A percentile compares a stretch with the other conserved stretches of the same genome.
phyloP scores from a whole-genome alignment of 2,329 filamentous ascomycete species.

The Fusarium sp. region DNA sequence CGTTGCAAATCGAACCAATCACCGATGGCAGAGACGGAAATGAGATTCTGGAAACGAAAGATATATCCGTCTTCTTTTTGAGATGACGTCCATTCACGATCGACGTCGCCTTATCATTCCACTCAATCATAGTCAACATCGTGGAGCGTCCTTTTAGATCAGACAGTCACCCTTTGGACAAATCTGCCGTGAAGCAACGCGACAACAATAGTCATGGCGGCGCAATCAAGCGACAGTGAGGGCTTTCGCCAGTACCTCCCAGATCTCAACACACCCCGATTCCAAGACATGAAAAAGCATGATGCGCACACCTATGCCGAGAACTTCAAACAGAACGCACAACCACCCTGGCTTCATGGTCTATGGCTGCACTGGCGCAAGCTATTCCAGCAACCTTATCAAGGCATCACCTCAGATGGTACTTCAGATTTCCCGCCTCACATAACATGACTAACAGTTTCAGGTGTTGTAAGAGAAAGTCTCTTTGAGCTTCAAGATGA shows the following conservation, averaged over 20 bases:
- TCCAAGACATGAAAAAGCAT: slow-evolving; percentile 64
- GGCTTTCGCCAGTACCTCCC: slow-evolving; percentile 21
- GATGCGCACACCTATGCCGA: slow-evolving; percentile 71
- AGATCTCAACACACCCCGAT: not conserved
- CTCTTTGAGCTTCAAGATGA: slow-evolving; percentile 73
- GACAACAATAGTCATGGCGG: not conserved
- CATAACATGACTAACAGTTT: not conserved
- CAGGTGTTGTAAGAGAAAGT: slow-evolving; percentile 62
- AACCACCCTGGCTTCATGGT: slow-evolving; percentile 74
- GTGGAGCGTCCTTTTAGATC: fast-evolving
- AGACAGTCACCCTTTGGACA: fast-evolving
- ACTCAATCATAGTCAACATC: too few species aligned
- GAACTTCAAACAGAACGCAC: slow-evolving; percentile 66
- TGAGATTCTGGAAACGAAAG: not conserved
- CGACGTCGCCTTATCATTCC: fast-evolving
- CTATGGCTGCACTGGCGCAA: slow-evolving; percentile 69
- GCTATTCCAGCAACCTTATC: slow-evolving; percentile 73
- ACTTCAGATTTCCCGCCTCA: not conserved
- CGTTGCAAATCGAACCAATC: not conserved
- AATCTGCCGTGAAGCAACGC: too few species aligned
- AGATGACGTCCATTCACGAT: not conserved
- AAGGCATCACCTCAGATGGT: slow-evolving; percentile 77
- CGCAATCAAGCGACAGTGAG: not conserved
- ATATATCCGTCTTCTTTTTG: not conserved
- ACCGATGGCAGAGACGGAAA: fast-evolving